phyloP scores from a whole-genome alignment of 1,139 yeast species.

The Hyphopichia pseudoburtonii region DNA sequence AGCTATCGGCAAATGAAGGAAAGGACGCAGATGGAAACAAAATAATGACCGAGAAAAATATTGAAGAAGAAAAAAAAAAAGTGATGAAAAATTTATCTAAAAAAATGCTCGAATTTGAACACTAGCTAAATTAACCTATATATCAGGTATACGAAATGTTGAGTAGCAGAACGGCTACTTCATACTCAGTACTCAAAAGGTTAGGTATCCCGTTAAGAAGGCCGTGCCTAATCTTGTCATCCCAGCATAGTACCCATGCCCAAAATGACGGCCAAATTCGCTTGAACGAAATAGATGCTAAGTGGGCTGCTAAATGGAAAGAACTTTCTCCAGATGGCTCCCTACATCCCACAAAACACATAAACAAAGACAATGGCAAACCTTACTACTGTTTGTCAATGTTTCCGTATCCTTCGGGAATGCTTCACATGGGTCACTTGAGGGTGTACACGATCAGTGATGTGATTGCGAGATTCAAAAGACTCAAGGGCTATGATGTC shows the following conservation, averaged over 20 bases:
- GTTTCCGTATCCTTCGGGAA: slow-evolving; percentile 97
- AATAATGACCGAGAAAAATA: neutral
- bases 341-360: slow-evolving; percentile 45
- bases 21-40: too few relatives aligned
- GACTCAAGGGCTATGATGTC: slow-evolving; percentile 74
- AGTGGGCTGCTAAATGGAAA: slow-evolving; percentile 58
- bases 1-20: too few relatives aligned
- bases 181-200: too few relatives aligned
- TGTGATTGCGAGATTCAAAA: slow-evolving; percentile 71
- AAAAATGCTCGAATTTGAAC: neutral
- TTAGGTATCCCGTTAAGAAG: too few relatives aligned
- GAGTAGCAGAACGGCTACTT: too few relatives aligned
- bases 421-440: slow-evolving; percentile 88
- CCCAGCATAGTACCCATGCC: neutral
- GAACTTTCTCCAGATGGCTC: slow-evolving; percentile 34
- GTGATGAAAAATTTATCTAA: neutral
- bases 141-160: neutral
- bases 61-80: neutral
- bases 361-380: slow-evolving; percentile 20
- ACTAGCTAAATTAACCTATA: neutral
- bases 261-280: slow-evolving; percentile 1
- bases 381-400: slow-evolving; percentile 72
- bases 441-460: slow-evolving; percentile 92
- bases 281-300: slow-evolving; percentile 35
- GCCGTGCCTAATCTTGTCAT: too few relatives aligned